These are phyloP conservation scores for Suillus occidentalis DNA, from an alignment of 768 basidiomycete species.

Conservation along the genomic window DNA sequence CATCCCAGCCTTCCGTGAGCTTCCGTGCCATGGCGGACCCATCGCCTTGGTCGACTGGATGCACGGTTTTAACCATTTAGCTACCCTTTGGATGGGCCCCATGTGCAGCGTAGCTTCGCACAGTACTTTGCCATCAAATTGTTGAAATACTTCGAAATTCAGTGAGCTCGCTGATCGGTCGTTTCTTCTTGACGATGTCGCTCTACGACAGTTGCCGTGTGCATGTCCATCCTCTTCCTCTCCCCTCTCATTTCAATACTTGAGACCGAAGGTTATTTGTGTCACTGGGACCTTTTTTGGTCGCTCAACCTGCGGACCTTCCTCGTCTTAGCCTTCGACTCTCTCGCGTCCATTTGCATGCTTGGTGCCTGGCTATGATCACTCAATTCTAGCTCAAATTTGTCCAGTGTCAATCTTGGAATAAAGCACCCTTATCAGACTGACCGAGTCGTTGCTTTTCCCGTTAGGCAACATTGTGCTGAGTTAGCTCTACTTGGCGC, in stretches of 20 bases:
- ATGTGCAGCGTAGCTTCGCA: not conserved
- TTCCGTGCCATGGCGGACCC: too few species aligned
- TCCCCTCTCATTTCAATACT: not conserved
- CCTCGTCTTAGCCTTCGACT: not conserved
- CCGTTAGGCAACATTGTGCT: too few species aligned
- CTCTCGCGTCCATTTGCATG: not conserved
- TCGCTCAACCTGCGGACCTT: not conserved
- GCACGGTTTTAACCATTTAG: not conserved
- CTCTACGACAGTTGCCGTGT: not conserved
- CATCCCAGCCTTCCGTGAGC: too few species aligned
- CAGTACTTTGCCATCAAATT: not conserved
- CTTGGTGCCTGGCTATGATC: not conserved
- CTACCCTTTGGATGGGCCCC: not conserved
- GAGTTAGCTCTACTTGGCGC: too few species aligned
- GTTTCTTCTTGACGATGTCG: not conserved
- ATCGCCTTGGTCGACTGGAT: slow-evolving; percentile 18
- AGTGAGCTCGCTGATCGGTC: not conserved
- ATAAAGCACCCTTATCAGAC: too few species aligned
- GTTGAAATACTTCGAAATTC: not conserved
- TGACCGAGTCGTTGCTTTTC: too few species aligned
- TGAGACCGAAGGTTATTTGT: not conserved
- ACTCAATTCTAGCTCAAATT: not conserved
- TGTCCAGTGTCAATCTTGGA: too few species aligned
- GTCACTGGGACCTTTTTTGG: not conserved
- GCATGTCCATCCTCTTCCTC: not conserved